Evolutionary conservation across 805 yeast species (phyloP), one percentile per base, ranked within the genome.

Genomic region (Yamadazyma olivae): DNA sequence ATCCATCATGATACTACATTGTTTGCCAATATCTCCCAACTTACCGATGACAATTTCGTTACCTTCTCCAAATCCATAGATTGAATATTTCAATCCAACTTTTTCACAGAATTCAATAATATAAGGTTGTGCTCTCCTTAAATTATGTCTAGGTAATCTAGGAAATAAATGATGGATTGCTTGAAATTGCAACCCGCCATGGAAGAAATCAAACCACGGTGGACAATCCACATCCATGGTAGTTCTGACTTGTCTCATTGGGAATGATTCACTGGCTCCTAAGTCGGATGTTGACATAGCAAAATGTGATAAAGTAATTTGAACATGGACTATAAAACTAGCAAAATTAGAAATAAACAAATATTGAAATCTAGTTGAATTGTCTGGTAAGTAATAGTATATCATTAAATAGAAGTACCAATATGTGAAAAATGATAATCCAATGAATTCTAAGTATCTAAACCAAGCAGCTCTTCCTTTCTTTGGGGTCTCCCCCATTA

Each of bases 161-260:
- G 96, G 96, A 57, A 88, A 88, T 48, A 89, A 67, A 55, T 88
- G 96, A 56, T 88, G 96, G 34, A 88, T 77, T 0, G 90, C 93
- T 56, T 88, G 96, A 65, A 86, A 88, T 58, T 88, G 96, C 36
- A 88, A 71, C 0, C 96, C 96, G 6, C 96, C 96, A 53, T 88
- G 96, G 52, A 88, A 70, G 50, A 78, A 89, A 56, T 88, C 96
- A 32, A 88, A 70, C 96, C 96, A 88, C 43, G 76, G 81, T 2
- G 96, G 96, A 64, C 96, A 88, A 49, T 83, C 91, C 22, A 88
- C 95, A 55, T 88, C 96, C 96, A 88, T 89, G 3, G 96, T 88
- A 1, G 96, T 89, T 49, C 96, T 71, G 3, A 88, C 54, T 60
- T 88, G 96, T 45, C 93, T 73, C 41, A 83, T 80, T 0, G 81